phyloP scores from a whole-genome alignment of 768 basidiomycete species.

The Suillus plorans region DNA sequence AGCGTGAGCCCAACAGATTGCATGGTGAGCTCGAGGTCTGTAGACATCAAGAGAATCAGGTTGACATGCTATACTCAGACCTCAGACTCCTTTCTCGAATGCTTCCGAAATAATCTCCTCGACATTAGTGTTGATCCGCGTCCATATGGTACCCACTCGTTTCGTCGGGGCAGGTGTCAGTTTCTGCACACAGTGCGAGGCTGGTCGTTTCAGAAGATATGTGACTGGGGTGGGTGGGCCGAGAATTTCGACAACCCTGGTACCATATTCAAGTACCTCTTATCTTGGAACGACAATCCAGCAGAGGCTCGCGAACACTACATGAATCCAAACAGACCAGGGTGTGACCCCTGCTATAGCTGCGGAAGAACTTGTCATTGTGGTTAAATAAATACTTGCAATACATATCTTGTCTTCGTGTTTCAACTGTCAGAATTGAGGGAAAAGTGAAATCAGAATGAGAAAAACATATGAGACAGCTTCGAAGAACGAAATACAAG shows the following conservation, averaged over 20 bases:
- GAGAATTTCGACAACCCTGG: slow-evolving; percentile 35
- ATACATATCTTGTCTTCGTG: too few relatives aligned
- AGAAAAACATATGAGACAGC: too few relatives aligned
- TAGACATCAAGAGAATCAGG: too few relatives aligned
- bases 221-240: slow-evolving; percentile 46
- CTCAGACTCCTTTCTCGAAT: slow-evolving; percentile 35
- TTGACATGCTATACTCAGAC: background rate
- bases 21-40: too few relatives aligned
- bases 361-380: slow-evolving; percentile 35
- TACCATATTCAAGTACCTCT: slow-evolving; percentile 44
- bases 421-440: too few relatives aligned
- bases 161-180: slow-evolving; percentile 40
- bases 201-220: slow-evolving; percentile 40
- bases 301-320: slow-evolving; percentile 33
- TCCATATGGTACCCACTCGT: slow-evolving; percentile 32
- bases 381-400: slow-evolving; percentile 13
- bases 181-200: slow-evolving; percentile 30
- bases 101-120: slow-evolving; percentile 40
- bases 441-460: too few relatives aligned
- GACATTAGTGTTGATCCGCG: slow-evolving; percentile 38
- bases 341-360: slow-evolving; percentile 21
- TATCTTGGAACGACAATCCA: slow-evolving; percentile 42
- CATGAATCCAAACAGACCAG: slow-evolving; percentile 31
- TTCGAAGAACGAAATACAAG: too few relatives aligned
- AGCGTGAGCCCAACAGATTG: too few relatives aligned